Base-by-base conservation (phyloP, 2,329 filamentous ascomycete species). In the Sporothrix brunneoviolacea region DNA sequence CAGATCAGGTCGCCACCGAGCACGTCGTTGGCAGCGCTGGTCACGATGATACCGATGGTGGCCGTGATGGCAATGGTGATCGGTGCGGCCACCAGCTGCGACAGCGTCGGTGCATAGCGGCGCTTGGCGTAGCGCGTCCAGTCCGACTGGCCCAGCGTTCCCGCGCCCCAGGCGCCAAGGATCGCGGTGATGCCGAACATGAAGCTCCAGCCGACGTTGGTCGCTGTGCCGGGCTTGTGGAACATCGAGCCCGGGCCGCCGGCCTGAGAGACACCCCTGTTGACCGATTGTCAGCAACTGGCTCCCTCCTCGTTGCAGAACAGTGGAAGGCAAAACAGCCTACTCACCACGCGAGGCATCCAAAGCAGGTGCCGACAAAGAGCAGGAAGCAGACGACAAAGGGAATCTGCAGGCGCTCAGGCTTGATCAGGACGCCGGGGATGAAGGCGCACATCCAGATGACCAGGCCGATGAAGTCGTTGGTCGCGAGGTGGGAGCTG, bases 71-170 rank as follows among this genome's bases (percentile, higher is more conserved):
- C 49, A 35, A 64, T 63, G 9, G 60, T 61, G 24, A 61, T 2
- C 4, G 52, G 52, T 8, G 52, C 41, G 0, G 52, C 52, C 4
- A 54, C 27, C 9, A 68, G 59, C 3, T 69, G 64, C 21, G 67
- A n/a, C n/a, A n/a, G n/a, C n/a, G n/a, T n/a, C n/a, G n/a, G n/a
- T n/a, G n/a, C n/a, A n/a, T n/a, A n/a, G n/a, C n/a, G n/a, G n/a
- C n/a, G n/a, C n/a, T n/a, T n/a, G 3, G 69, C 65, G 51, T 73
- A 73, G 3, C 71, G 65, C 3, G 69, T 66, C 57, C 68, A 73
- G 59, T 74, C 71, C 12, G 62, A 66, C 54, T 72, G 71, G 51
- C 72, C 75, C 6, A 68, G 66, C 30, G 71, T 60, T 2, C 71
- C 71, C 2, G 70, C 68, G 5, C 70, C 67, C 48, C 71, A 71